Conservation (phyloP, 768 basidiomycete species). For the Amanita polypyramis region DNA sequence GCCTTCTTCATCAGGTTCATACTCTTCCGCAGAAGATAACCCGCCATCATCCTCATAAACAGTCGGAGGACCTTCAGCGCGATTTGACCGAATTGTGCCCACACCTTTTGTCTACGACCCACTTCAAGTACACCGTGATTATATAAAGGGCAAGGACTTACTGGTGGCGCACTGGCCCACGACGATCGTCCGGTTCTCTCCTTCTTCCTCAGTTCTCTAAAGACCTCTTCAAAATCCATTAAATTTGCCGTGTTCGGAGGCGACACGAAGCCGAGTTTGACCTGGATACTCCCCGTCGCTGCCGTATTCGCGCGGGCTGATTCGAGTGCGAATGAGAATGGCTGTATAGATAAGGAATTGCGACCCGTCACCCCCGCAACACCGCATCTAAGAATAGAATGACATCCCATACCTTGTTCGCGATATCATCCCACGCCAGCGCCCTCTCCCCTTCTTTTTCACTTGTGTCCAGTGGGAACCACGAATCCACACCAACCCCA, state of each 20-base stretch:
- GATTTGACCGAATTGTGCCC: slow-evolving; percentile 66
- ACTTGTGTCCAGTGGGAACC: slow-evolving; percentile 37
- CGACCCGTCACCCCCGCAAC: slow-evolving; percentile 5
- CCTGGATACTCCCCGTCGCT: slow-evolving; percentile 27
- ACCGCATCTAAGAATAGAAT: neutral
- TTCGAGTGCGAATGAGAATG: slow-evolving; percentile 26
- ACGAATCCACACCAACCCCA: slow-evolving; percentile 68
- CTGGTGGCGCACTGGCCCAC: slow-evolving; percentile 6
- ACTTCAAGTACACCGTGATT: no score
- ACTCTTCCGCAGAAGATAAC: slow-evolving; percentile 29
- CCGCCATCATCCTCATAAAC: slow-evolving; percentile 73
- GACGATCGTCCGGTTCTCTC: neutral
- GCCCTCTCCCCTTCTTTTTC: slow-evolving; percentile 21
- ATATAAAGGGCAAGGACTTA: no score
- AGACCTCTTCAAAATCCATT: slow-evolving; percentile 50
- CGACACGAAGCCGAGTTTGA: slow-evolving; percentile 38
- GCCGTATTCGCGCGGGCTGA: slow-evolving; percentile 31
- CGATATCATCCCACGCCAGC: slow-evolving; percentile 47
- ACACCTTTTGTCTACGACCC: slow-evolving; percentile 66
- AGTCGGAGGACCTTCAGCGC: slow-evolving; percentile 24
- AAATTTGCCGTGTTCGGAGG: slow-evolving; percentile 21
- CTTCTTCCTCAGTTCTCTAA: slow-evolving; percentile 45
- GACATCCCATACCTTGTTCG: slow-evolving; percentile 62
- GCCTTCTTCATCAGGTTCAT: neutral
- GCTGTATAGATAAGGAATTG: no score